Conservation (phyloP, 2,329 filamentous ascomycete species). For the Clarireedia hainanense region DNA sequence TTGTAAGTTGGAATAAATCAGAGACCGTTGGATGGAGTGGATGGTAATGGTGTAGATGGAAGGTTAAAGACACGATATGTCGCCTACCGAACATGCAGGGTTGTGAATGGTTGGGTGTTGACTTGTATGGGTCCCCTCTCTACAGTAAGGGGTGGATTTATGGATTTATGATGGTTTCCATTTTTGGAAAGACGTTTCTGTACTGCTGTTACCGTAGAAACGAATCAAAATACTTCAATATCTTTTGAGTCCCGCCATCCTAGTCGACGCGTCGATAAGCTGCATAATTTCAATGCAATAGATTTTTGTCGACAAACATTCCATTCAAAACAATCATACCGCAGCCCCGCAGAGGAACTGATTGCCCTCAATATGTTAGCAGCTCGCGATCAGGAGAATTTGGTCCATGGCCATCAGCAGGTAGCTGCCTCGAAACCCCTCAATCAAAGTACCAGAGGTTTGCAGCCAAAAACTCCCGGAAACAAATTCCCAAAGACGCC, state of each 20-base stretch:
- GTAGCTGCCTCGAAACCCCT: constrained; percentile 63
- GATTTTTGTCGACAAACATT: background rate
- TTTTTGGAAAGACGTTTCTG: background rate
- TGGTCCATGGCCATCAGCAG: constrained; percentile 67
- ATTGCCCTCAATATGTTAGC: constrained; percentile 55
- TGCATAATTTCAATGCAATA: constrained; percentile 2
- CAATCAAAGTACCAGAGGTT: constrained; percentile 53
- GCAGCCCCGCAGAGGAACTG: no score
- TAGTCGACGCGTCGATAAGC: background rate
- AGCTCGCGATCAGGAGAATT: constrained; percentile 79
- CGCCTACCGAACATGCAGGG: constrained; percentile 11
- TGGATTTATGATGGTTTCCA: background rate
- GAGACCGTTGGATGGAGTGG: background rate
- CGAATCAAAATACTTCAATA: constrained; percentile 7
- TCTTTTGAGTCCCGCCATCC: background rate
- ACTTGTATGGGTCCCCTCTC: background rate
- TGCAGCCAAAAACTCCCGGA: constrained; percentile 71
- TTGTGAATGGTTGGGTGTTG: constrained; percentile 2
- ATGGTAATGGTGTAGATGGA: background rate
- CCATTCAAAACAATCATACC: no score
- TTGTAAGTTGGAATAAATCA: background rate
- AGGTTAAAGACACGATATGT: constrained; percentile 6
- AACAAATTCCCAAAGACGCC: constrained; percentile 74
- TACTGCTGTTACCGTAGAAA: constrained; percentile 11
- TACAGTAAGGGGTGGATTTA: background rate